Evolutionary conservation across 345 rosid species (phyloP).

Genomic region (Luvunga scandens): DNA sequence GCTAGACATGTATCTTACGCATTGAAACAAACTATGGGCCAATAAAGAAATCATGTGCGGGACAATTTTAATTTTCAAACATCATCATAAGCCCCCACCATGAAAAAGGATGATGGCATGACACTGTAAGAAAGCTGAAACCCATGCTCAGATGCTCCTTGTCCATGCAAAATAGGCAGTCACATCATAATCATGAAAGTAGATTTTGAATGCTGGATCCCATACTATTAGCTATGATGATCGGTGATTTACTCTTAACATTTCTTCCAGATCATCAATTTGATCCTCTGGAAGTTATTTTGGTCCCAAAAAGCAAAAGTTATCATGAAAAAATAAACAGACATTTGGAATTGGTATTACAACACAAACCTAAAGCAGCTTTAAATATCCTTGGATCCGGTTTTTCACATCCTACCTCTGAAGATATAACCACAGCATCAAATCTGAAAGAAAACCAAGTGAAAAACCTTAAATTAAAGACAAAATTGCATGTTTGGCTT

Average conservation of each 20-base stretch:
- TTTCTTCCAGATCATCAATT: neutral
- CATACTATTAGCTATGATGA: neutral
- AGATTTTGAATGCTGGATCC: neutral
- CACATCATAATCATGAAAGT: neutral
- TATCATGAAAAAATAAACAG: neutral
- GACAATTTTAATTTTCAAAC: neutral
- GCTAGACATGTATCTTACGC: neutral
- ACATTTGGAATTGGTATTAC: neutral
- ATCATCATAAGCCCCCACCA: neutral
- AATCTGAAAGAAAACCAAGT: conserved; percentile 45
- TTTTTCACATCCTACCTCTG: conserved; percentile 85
- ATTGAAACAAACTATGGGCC: neutral
- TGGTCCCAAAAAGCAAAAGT: too few species aligned
- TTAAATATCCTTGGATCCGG: conserved; percentile 70
- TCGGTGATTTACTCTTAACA: neutral
- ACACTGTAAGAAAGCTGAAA: neutral
- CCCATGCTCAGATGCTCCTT: neutral
- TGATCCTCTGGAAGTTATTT: neutral
- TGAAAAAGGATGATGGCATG: neutral
- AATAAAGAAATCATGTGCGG: neutral
- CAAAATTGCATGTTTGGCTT: neutral
- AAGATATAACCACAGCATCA: conserved; percentile 75
- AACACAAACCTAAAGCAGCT: conserved; percentile 63
- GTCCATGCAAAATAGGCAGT: neutral
- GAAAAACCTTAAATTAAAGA: neutral